Evolutionary conservation across 345 rosid genomes (phyloP).

Genomic region (Melastoma malabathricum): DNA sequence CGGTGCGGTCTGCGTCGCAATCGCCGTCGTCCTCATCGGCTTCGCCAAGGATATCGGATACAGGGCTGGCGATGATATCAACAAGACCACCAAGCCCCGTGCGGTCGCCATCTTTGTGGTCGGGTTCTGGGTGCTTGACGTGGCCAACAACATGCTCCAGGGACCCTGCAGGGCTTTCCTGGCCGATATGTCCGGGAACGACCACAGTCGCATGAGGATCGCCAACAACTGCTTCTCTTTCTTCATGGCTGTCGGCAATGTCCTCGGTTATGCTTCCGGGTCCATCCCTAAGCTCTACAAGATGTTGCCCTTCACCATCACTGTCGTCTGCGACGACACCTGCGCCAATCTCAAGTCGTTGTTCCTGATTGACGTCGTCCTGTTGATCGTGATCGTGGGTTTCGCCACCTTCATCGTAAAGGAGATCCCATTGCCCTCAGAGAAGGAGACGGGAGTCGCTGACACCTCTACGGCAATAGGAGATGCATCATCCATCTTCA

Average conservation of each 20-base stretch:
- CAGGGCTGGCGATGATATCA: conserved; percentile 31
- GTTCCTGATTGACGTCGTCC: conserved; percentile 43
- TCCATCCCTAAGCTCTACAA: conserved; percentile 39
- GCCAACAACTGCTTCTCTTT: conserved; percentile 64
- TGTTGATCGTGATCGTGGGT: conserved; percentile 25
- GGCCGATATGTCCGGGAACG: conserved; percentile 56
- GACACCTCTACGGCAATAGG: conserved; percentile 12
- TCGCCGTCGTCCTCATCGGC: conserved; percentile 65
- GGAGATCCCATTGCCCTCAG: conserved; percentile 18
- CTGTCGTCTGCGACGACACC: conserved; percentile 55
- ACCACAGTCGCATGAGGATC: conserved; percentile 35
- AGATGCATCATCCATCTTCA: conserved; percentile 35
- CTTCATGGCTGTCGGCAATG: conserved; percentile 89
- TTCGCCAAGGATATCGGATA: conserved; percentile 73
- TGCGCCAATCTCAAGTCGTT: conserved; percentile 90
- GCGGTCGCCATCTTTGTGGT: conserved; percentile 55
- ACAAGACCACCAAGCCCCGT: conserved; percentile 27
- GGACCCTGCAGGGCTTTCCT: conserved; percentile 81
- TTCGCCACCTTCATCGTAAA: conserved; percentile 29
- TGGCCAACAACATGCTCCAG: conserved; percentile 76
- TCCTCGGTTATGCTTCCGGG: conserved; percentile 74
- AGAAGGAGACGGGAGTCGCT: conserved; percentile 5
- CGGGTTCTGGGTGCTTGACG: conserved; percentile 88
- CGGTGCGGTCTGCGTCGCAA: conserved; percentile 39
- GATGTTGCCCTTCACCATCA: conserved; percentile 49